Evolutionary conservation across 805 yeast genomes (phyloP).

Genomic region (Myxozyma monticola): DNA sequence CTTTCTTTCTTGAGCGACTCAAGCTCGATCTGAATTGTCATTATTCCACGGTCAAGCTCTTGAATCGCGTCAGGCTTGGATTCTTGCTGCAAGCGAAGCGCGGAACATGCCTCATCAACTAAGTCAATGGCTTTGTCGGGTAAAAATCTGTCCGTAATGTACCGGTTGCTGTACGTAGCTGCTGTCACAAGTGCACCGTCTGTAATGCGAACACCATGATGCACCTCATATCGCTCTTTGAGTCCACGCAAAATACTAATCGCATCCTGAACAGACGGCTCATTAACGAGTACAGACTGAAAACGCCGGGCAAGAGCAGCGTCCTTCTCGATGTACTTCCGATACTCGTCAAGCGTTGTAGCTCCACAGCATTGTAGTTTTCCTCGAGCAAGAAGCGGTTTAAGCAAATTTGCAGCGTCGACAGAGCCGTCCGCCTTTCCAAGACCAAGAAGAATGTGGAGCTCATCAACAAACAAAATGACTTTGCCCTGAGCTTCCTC

Average conservation of each 20-base stretch:
- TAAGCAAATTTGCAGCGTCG: slow-evolving; percentile 89
- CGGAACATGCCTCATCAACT: slow-evolving; percentile 97
- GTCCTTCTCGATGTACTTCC: slow-evolving; percentile 92
- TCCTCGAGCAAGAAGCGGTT: slow-evolving; percentile 93
- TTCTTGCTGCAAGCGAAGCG: slow-evolving; percentile 90
- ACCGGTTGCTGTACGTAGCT: slow-evolving; percentile 83
- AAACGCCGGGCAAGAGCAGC: slow-evolving; percentile 94
- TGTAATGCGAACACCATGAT: slow-evolving; percentile 92
- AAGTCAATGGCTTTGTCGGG: slow-evolving; percentile 98
- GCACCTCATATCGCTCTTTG: slow-evolving; percentile 93
- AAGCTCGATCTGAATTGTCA: slow-evolving; percentile 92
- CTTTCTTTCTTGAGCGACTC: slow-evolving; percentile 93
- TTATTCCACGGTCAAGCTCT: slow-evolving; percentile 79
- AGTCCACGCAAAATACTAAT: slow-evolving; percentile 89
- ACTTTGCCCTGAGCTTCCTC: slow-evolving; percentile 74
- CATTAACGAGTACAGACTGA: slow-evolving; percentile 81
- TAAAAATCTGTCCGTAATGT: slow-evolving; percentile 83
- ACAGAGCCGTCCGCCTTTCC: slow-evolving; percentile 95
- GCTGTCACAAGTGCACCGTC: slow-evolving; percentile 94
- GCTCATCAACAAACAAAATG: slow-evolving; percentile 85
- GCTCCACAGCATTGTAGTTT: slow-evolving; percentile 93
- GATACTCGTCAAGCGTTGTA: slow-evolving; percentile 89
- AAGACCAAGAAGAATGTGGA: slow-evolving; percentile 82
- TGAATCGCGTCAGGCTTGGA: slow-evolving; percentile 95
- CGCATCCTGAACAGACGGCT: slow-evolving; percentile 88